Base-by-base conservation (phyloP, 306 rosid species). In the Vigna unguiculata region DNA sequence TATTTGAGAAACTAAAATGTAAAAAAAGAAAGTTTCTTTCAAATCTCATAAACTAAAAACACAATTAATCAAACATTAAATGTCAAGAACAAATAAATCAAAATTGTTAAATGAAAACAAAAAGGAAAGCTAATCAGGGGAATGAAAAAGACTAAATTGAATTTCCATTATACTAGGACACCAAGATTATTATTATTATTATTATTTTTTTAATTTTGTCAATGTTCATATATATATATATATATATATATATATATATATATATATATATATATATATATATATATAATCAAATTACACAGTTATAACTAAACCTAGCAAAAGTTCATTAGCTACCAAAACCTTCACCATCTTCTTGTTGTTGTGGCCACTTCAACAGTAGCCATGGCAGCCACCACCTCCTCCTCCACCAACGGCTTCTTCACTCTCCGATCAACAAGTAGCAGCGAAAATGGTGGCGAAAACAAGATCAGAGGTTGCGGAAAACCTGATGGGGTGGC, bases 401-500 rank as follows among this genome's bases (percentile, higher is more conserved):
- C 86, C 69, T 82, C 86, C 30, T 76, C 84, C 15, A 16, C 81
- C 83, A 13, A 76, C n/a, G 34, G 85, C 87, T 84, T 83, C 83
- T 83, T 86, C 82, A 77, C 25, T 61, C 61, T 70, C 71, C 85
- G 86, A 32, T 81, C 95, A 32, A 79, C 95, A 11, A 80, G 60
- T 12, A 19, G 83, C 0, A 64, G 17, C 11, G 84, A 59, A 14
- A 80, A 65, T 12, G n/a, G 84, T 2, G 66, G 28, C 4, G 84
- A 59, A 15, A 57, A 78, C 0, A 80, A 81, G 80, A 70, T 65
- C 78, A 81, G 81, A 0, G 81, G 84, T 34, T 84, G 86, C 24
- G 74, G 86, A 38, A 88, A 83, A 78, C 52, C 81, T 30, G 87
- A 86, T 68, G 86, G 89, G 15, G 86, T 84, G 58, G 90, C 73